Evolutionary conservation across 2,329 filamentous ascomycete species (phyloP), one percentile per base, ranked within the genome.

Genomic region (Penicillium sp.): DNA sequence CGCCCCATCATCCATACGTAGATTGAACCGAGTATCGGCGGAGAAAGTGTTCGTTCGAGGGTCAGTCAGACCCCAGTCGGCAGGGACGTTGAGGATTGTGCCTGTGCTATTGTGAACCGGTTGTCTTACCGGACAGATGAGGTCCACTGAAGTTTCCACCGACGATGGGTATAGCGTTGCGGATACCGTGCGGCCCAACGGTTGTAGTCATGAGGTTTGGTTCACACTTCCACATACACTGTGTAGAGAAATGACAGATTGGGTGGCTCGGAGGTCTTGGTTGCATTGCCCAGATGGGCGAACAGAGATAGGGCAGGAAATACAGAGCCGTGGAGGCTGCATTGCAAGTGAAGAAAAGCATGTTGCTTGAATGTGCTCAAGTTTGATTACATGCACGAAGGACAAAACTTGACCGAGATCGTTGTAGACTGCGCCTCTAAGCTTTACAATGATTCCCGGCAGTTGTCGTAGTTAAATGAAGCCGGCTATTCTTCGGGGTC

Each of bases 91-190:
- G 25, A 65, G 62, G 25, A 70, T 69, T 34, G 66, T 57, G 15
- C 69, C 68, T 67, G 20, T 22, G 22, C 6, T 35, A 4, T 47
- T 38, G n/a, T 38, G 11, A 39, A 22, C 4, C 22, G 22, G 22
- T 22, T 22, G 22, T 22, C 7, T 4, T 63, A 68, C 65, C 65
- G 1, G 62, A 66, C 12, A 68, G 43, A 55, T 60, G 55, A 34
- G 69, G 69, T 0, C 69, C 68, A 11, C 60, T 69, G 48, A 71
- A 70, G n/a, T 70, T 71, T 2, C 69, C 69, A 1, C 68, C 68
- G 0, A 70, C 63, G 15, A 71, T 71, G 6, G 66, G 69, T n/a
- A 71, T 70, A 5, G 68, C 58, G 5, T 55, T 60, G 15, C 68
- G 64, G 20, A 60, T 65, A 12, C 69, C 69, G 28, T 55, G 56